Conservation (phyloP, 805 yeast species). For the Kazachstania taianensis region DNA sequence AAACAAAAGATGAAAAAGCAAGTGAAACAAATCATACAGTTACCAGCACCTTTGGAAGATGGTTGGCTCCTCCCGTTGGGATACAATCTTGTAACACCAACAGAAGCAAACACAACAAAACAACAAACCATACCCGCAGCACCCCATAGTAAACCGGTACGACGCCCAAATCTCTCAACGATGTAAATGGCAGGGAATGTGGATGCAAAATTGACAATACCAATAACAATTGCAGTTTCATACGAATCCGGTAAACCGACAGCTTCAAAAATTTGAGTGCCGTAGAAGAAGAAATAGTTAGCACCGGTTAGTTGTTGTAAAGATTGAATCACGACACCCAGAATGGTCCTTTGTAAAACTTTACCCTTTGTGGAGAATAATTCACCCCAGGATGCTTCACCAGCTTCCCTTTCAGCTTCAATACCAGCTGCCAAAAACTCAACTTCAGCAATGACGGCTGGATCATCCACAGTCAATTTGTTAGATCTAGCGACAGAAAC, state of each 20-base stretch:
- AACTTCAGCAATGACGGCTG: conserved; percentile 46
- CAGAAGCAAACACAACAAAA: too few species aligned
- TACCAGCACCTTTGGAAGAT: too few species aligned
- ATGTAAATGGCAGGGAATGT: conserved; percentile 38
- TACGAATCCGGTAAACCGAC: conserved; percentile 50
- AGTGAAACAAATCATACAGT: conserved; percentile 62
- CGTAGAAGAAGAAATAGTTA: too few species aligned
- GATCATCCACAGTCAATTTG: conserved; percentile 43
- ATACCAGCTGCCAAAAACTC: too few species aligned
- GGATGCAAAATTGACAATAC: conserved; percentile 53
- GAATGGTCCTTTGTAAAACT: conserved; percentile 37
- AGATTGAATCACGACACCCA: too few species aligned
- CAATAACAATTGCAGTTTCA: conserved; percentile 48
- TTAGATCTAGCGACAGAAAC: too few species aligned
- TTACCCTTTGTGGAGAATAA: conserved; percentile 61
- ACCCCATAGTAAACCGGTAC: too few species aligned
- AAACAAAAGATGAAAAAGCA: conserved; percentile 62
- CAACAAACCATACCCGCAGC: too few species aligned
- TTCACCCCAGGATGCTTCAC: conserved; percentile 56
- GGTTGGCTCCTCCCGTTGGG: too few species aligned
- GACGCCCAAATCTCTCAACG: conserved; percentile 49
- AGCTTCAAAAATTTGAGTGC: conserved; percentile 49
- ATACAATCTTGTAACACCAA: too few species aligned
- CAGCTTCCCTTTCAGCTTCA: conserved; percentile 49
- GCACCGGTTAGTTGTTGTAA: too few species aligned